phyloP scores from a whole-genome alignment of 805 yeast genomes.

The Yarrowia divulgata region DNA sequence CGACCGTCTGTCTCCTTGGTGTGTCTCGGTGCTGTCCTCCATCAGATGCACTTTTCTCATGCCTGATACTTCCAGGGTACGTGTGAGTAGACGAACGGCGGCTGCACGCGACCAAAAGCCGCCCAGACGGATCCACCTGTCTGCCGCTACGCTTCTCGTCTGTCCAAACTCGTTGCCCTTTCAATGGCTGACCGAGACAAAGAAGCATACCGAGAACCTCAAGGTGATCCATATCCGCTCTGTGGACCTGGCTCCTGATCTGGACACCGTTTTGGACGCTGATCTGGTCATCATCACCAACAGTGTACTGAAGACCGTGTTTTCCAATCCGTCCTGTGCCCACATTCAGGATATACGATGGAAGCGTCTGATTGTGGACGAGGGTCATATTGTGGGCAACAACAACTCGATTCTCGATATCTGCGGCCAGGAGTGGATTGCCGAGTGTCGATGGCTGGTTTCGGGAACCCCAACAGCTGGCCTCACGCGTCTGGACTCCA shows the following conservation, averaged over 20 bases:
- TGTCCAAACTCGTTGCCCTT: conserved; percentile 20
- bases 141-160: conserved; percentile 4
- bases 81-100: conserved; percentile 13
- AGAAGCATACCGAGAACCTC: conserved; percentile 22
- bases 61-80: neutral
- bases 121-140: neutral
- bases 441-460: conserved; percentile 75
- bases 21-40: neutral
- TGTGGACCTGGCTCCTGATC: neutral
- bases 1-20: neutral
- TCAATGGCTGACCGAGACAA: conserved; percentile 21
- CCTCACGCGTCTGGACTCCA: conserved; percentile 54
- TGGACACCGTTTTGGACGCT: neutral
- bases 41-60: conserved; percentile 18
- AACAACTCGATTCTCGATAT: conserved; percentile 59
- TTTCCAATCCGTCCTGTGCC: neutral
- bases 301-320: neutral
- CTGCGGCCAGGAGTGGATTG: conserved; percentile 57
- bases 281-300: conserved; percentile 19
- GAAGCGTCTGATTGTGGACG: conserved; percentile 68
- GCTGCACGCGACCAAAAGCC: conserved; percentile 1
- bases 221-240: neutral
- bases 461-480: conserved; percentile 82
- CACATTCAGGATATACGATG: conserved; percentile 23
- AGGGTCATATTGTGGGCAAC: conserved; percentile 68